Conservation (phyloP, 2,329 filamentous ascomycete genomes). For the Chaetomiaceae sp. region DNA sequence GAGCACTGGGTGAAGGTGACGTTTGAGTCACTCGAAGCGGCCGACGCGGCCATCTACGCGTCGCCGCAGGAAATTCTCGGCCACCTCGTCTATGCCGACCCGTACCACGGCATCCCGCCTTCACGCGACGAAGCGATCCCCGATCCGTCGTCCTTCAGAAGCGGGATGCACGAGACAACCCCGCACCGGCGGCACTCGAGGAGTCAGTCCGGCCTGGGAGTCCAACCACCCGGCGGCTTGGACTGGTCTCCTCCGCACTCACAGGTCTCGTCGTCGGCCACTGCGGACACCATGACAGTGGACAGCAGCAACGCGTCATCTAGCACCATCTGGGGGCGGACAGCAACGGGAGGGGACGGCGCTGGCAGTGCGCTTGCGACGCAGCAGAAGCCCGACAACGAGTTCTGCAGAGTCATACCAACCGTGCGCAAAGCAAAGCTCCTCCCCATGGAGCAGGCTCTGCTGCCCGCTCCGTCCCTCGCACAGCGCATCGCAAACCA, state of each 20-base stretch:
- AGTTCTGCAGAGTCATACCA: slow-evolving; percentile 58
- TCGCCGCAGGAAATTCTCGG: slow-evolving; percentile 69
- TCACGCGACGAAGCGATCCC: slow-evolving; percentile 57
- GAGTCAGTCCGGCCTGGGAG: slow-evolving; percentile 17
- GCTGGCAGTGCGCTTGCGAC: slow-evolving; percentile 22
- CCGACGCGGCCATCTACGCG: slow-evolving; percentile 60
- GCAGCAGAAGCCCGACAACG: slow-evolving; percentile 28
- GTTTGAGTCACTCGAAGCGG: slow-evolving; percentile 67
- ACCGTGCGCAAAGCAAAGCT: slow-evolving; percentile 59
- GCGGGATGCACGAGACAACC: slow-evolving; percentile 10
- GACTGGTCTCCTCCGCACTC: slow-evolving; percentile 39
- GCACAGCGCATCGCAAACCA: slow-evolving; percentile 57
- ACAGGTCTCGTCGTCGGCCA: slow-evolving; percentile 44
- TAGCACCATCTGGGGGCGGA: slow-evolving; percentile 37
- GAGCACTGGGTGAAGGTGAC: slow-evolving; percentile 89
- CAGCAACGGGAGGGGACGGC: slow-evolving; percentile 1
- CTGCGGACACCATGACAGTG: slow-evolving; percentile 50
- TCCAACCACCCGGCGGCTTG: slow-evolving; percentile 20
- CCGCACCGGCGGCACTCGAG: slow-evolving; percentile 7
- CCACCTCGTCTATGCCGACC: slow-evolving; percentile 63
- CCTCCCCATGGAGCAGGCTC: slow-evolving; percentile 62
- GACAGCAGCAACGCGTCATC: slow-evolving; percentile 37
- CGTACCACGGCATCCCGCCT: slow-evolving; percentile 60
- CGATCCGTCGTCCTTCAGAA: slow-evolving; percentile 37
- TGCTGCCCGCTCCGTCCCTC: slow-evolving; percentile 62